phyloP scores from a whole-genome alignment of 2,329 filamentous ascomycete genomes.

The Thielaviopsis euricoi region DNA sequence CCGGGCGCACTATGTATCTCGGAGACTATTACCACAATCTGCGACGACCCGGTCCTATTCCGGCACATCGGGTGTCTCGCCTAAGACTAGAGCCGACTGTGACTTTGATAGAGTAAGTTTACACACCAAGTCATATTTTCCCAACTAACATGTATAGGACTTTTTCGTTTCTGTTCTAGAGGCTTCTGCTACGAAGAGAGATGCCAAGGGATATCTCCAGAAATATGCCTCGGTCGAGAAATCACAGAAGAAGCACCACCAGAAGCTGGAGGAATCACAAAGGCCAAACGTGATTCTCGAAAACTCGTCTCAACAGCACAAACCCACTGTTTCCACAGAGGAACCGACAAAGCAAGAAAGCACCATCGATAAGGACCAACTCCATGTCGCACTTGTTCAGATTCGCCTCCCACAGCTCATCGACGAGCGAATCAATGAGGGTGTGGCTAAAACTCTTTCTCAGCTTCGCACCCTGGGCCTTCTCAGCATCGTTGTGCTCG shows the following conservation, averaged over 20 bases:
- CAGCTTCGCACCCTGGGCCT: slow-evolving; percentile 74
- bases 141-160: slow-evolving; percentile 36
- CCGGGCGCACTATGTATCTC: neutral
- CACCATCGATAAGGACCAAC: slow-evolving; percentile 6
- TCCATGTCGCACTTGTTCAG: slow-evolving; percentile 70
- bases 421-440: slow-evolving; percentile 50
- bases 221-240: slow-evolving; percentile 42
- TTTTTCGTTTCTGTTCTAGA: slow-evolving; percentile 76
- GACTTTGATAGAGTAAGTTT: slow-evolving; percentile 10
- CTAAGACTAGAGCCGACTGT: slow-evolving; percentile 10
- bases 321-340: neutral
- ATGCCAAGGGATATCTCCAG: slow-evolving; percentile 80
- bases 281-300: neutral
- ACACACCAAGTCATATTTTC: neutral
- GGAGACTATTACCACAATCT: neutral
- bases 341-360: slow-evolving; percentile 13
- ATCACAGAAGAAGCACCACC: slow-evolving; percentile 1
- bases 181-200: slow-evolving; percentile 79
- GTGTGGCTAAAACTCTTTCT: slow-evolving; percentile 66
- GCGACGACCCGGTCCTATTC: neutral
- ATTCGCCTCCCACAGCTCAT: slow-evolving; percentile 58
- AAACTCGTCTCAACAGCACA: neutral
- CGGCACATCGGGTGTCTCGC: slow-evolving; percentile 9
- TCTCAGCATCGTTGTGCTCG: slow-evolving; percentile 66
- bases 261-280: neutral